Base-by-base conservation (phyloP, 1,284 basidiomycete genomes). In the Exobasidium cylindrosporum region DNA sequence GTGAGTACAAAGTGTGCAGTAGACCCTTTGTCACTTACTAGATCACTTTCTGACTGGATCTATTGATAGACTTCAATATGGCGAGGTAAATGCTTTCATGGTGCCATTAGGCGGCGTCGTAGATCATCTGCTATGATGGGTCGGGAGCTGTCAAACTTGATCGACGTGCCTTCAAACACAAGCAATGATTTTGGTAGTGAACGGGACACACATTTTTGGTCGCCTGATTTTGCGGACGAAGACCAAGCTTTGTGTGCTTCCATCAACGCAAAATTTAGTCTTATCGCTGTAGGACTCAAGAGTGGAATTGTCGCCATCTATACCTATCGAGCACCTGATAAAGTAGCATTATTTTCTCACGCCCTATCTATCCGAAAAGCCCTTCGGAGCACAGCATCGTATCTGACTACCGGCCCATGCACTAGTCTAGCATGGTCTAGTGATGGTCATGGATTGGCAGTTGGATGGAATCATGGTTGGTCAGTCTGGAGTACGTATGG, bases 401-500 rank as follows among this genome's bases (percentile, higher is more conserved):
- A 72, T 46, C 72, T 80, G 21, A 68, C 58, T 4, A 87, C 87
- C 0, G 94, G 94, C 0, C 80, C 84, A n/a, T 88, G 97, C 1
- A 86, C 82, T 50, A 82, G 86, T 13, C 84, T 97, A 79, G 47
- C 61, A 4, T 76, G 69, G 72, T 72, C 76, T n/a, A 91, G 94
- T 88, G 96, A 99, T 80, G 96, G 95, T 0, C 92, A 96, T 80
- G 92, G 91, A 0, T 84, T 98, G n/a, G 94, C 93, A n/a, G 91
- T 93, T 0, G 94, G 91, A 0, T 97, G 92, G 88, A 85, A 87
- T 65, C 82, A 86, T 61, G 94, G 92, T 3, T 96, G 93, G 90
- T 90, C 88, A 0, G 85, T 96, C 3, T 92, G 93, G 84, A 94
- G 90, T 76, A 88, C 95, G 31, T 90, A 91, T 28, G 94, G 96